Conservation (phyloP, 345 rosid species). For the Theobroma cacao region DNA sequence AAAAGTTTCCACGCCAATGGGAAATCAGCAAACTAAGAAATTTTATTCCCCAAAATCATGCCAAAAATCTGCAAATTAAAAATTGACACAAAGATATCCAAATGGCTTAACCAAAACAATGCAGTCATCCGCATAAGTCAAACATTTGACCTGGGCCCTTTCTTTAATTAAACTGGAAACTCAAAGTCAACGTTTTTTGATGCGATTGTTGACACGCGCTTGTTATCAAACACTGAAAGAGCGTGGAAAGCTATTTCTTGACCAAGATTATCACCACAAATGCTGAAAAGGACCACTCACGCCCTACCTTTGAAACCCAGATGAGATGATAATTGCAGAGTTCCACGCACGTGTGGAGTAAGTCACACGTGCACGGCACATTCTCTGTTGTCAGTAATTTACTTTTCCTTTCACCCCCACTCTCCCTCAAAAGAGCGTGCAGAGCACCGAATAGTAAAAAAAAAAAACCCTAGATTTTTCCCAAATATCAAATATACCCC, state of each 20-base stretch:
- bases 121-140: conserved; percentile 1
- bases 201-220: conserved; percentile 4
- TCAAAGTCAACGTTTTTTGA: not conserved
- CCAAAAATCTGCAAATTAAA: conserved; percentile 26
- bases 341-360: conserved; percentile 23
- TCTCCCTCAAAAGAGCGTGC: conserved; percentile 20
- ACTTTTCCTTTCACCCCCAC: conserved; percentile 7
- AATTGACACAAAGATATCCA: not conserved
- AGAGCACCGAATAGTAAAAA: not conserved
- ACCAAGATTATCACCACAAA: conserved; percentile 20
- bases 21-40: not conserved
- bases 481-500: not conserved
- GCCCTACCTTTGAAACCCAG: not conserved
- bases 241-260: conserved; percentile 6
- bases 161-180: not conserved
- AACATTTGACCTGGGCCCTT: conserved; percentile 1
- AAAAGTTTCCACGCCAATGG: not conserved
- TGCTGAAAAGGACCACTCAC: conserved; percentile 15
- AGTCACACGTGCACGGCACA: conserved; percentile 27
- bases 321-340: not conserved
- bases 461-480: not conserved
- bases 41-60: conserved; percentile 18
- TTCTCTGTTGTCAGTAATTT: conserved; percentile 6
- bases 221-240: not conserved
- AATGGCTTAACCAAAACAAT: not conserved